A percentile compares a stretch with the other conserved stretches of the same genome.
These are phyloP conservation scores for Yueomyces sp. DNA, from an alignment of 805 yeast species.

Conservation along the genomic window DNA sequence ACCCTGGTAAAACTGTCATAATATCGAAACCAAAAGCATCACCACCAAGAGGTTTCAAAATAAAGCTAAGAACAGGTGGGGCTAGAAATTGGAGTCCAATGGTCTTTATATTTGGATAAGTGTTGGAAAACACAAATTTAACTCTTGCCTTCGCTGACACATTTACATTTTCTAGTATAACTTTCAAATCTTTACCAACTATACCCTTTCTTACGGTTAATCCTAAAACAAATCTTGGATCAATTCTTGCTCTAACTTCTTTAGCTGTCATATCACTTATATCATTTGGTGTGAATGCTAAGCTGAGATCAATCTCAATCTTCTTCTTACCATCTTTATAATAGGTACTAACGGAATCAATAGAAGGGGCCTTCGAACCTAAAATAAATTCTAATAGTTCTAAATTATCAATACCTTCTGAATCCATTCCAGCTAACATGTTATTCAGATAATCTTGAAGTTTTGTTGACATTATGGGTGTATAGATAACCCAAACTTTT, in stretches of 20 bases:
- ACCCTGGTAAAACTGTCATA: conserved; percentile 75
- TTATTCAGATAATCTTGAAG: conserved; percentile 58
- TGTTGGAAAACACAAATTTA: conserved; percentile 44
- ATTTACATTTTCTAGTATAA: conserved; percentile 69
- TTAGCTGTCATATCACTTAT: conserved; percentile 72
- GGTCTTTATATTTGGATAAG: conserved; percentile 66
- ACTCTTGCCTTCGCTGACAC: conserved; percentile 57
- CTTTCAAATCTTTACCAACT: conserved; percentile 60
- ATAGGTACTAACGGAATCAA: conserved; percentile 58
- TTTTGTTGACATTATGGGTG: conserved; percentile 72
- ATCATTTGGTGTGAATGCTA: conserved; percentile 70
- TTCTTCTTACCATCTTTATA: conserved; percentile 54
- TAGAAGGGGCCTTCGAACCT: conserved; percentile 70
- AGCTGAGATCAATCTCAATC: conserved; percentile 76
- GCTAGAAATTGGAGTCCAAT: conserved; percentile 63
- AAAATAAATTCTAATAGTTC: conserved; percentile 65
- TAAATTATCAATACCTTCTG: conserved; percentile 66
- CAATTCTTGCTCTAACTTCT: conserved; percentile 54
- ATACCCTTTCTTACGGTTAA: conserved; percentile 72
- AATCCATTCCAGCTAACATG: conserved; percentile 54
- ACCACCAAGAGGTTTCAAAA: conserved; percentile 78
- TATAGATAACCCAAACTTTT: conserved; percentile 78
- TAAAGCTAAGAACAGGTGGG: conserved; percentile 68
- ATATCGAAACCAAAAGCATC: conserved; percentile 77
- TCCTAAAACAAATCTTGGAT: conserved; percentile 72